Percentiles rank a stretch among this genome's conserved stretches.
Conservation (phyloP, 345 rosid species). For the Boechera retrofracta region DNA sequence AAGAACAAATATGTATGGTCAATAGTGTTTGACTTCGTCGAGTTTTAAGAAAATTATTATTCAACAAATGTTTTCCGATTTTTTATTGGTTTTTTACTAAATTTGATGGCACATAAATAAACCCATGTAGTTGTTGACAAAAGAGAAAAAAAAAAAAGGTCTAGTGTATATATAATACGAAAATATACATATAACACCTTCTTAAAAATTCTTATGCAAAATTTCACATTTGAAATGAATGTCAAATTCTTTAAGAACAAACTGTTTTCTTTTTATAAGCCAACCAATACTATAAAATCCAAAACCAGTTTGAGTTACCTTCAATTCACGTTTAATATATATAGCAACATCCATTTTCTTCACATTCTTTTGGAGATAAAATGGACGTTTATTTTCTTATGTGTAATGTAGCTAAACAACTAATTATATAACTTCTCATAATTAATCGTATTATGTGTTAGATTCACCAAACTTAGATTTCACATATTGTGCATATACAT, state of each 20-base stretch:
- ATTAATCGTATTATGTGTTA: not conserved
- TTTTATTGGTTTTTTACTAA: not conserved
- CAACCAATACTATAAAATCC: not conserved
- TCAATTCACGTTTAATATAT: not conserved
- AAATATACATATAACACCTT: not conserved
- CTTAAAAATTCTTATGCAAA: not conserved
- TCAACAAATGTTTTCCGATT: not conserved
- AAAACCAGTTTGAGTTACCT: not conserved
- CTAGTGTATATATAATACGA: not conserved
- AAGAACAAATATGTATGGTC: conserved; percentile 34
- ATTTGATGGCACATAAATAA: conserved; percentile 10
- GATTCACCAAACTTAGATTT: conserved; percentile 4
- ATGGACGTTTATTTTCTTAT: not conserved
- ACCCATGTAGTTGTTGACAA: not conserved
- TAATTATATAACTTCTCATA: not conserved
- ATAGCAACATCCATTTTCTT: conserved; percentile 6
- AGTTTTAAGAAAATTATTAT: not conserved
- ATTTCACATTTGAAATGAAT: conserved; percentile 4
- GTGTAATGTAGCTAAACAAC: not conserved
- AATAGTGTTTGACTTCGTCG: conserved; percentile 13
- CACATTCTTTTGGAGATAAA: not conserved
- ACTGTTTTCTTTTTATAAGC: not conserved
- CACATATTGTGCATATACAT: not conserved
- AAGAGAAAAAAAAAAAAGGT: not conserved
- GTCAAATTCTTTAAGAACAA: not conserved